These are phyloP conservation scores for button mushroom (Agaricus bisporus) DNA, from an alignment of 768 basidiomycete species.

Conservation along the genomic window DNA sequence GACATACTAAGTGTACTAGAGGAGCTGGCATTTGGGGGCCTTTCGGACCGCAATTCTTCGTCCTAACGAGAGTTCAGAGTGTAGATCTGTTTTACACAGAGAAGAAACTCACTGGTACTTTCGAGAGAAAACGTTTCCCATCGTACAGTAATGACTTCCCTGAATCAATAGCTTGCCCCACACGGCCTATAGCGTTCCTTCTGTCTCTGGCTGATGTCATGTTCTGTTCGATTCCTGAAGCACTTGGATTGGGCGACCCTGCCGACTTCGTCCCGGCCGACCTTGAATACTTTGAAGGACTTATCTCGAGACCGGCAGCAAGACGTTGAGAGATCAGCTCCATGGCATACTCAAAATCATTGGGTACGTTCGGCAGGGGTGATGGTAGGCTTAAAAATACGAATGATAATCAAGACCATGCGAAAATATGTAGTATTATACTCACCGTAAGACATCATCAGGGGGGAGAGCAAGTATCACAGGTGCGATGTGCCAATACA, in stretches of 20 bases:
- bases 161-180: conserved; percentile 1
- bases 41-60: not conserved
- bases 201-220: not conserved
- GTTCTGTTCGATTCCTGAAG: not conserved
- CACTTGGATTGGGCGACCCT: not conserved
- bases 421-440: not conserved
- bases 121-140: conserved; percentile 1
- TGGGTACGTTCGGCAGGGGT: conserved; percentile 48
- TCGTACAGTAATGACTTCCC: not conserved
- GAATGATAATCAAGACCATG: not conserved
- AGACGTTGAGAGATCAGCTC: conserved; percentile 58
- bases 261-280: not conserved
- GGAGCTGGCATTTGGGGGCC: not conserved
- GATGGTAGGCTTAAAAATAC: conserved; percentile 37
- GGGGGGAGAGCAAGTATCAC: conserved; percentile 46
- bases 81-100: not conserved
- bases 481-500: conserved; percentile 62
- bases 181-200: not conserved
- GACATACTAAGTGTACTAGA: not conserved
- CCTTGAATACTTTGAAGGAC: conserved; percentile 20
- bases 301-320: conserved; percentile 45
- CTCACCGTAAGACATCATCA: conserved; percentile 40
- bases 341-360: conserved; percentile 69
- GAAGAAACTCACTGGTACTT: not conserved
- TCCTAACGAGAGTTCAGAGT: not conserved